These are phyloP conservation scores for Athelia psychrophila DNA, from an alignment of 1,284 basidiomycete species.

Conservation along the genomic window DNA sequence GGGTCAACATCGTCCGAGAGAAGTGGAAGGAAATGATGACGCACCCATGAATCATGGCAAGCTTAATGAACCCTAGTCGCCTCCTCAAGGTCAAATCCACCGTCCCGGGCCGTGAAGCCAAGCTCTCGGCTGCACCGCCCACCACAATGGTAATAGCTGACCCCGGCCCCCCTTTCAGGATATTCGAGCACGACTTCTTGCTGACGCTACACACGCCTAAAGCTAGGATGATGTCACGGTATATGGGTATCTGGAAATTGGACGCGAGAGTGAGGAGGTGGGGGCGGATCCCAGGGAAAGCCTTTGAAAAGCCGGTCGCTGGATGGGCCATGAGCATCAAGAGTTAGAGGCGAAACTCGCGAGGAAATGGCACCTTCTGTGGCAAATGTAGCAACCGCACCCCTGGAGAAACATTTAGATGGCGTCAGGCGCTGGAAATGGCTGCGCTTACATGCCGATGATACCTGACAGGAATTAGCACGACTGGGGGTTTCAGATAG, in stretches of 20 bases:
- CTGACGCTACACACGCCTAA: slow-evolving; percentile 93
- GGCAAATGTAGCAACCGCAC: slow-evolving; percentile 90
- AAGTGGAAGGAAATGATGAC: slow-evolving; percentile 16
- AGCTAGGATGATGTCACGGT: slow-evolving; percentile 85
- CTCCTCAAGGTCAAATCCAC: slow-evolving; percentile 88
- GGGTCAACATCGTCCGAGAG: background rate
- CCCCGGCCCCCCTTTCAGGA: slow-evolving; percentile 73
- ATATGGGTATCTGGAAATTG: slow-evolving; percentile 93
- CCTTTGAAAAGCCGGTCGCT: slow-evolving; percentile 90
- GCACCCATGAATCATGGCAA: slow-evolving; percentile 92
- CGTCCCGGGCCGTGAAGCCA: slow-evolving; percentile 93
- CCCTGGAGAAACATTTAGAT: slow-evolving; percentile 39
- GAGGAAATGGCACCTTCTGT: slow-evolving; percentile 66
- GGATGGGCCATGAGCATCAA: slow-evolving; percentile 2
- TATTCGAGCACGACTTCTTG: slow-evolving; percentile 87
- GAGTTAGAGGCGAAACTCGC: background rate
- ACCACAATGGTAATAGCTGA: slow-evolving; percentile 92
- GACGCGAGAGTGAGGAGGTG: slow-evolving; percentile 89
- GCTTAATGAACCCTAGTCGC: slow-evolving; percentile 91
- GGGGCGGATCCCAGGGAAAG: slow-evolving; percentile 90
- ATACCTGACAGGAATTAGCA: slow-evolving; percentile 75
- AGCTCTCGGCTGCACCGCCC: slow-evolving; percentile 92
- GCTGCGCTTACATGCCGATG: slow-evolving; percentile 80
- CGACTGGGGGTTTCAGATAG: too few species aligned
- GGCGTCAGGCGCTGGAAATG: background rate